Conservation (phyloP, 805 yeast genomes). For the Ogataea polymorpha region DNA sequence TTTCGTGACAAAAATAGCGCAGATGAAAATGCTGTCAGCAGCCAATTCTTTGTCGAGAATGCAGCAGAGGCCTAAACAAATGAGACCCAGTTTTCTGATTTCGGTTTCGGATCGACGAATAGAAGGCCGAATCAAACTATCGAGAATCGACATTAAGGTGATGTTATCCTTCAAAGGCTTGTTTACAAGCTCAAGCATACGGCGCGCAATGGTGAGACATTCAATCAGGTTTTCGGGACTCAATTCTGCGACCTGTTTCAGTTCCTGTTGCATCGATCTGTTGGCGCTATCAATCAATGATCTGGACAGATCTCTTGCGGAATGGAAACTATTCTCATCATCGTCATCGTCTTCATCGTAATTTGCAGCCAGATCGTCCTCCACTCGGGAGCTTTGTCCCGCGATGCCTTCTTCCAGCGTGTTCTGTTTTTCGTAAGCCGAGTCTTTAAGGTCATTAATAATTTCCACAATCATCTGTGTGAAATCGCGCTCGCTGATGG, state of each 20-base stretch:
- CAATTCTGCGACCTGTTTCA: conserved; percentile 38
- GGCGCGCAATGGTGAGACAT: conserved; percentile 66
- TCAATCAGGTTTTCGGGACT: conserved; percentile 51
- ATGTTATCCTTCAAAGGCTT: conserved; percentile 63
- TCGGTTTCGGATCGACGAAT: conserved; percentile 54
- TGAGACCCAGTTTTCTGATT: conserved; percentile 63
- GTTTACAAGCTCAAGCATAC: conserved; percentile 64
- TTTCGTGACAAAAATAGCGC: conserved; percentile 63
- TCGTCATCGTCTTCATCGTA: conserved; percentile 24
- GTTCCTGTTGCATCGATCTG: conserved; percentile 31
- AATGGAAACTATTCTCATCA: conserved; percentile 21
- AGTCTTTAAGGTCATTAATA: conserved; percentile 78
- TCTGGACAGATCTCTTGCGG: conserved; percentile 31
- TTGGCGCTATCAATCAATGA: conserved; percentile 33
- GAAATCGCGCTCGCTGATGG: conserved; percentile 81
- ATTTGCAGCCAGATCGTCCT: conserved; percentile 26
- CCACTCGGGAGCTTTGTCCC: conserved; percentile 22
- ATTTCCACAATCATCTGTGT: conserved; percentile 82
- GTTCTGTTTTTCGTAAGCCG: conserved; percentile 37
- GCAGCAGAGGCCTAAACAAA: conserved; percentile 77
- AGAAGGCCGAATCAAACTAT: conserved; percentile 77
- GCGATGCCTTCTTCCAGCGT: conserved; percentile 28
- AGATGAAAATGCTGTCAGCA: conserved; percentile 52
- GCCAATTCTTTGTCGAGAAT: conserved; percentile 68
- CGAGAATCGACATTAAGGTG: conserved; percentile 65